Evolutionary conservation across 192 early-diverging fungal genomes (phyloP).

Genomic region (Backusella tuberculispora): DNA sequence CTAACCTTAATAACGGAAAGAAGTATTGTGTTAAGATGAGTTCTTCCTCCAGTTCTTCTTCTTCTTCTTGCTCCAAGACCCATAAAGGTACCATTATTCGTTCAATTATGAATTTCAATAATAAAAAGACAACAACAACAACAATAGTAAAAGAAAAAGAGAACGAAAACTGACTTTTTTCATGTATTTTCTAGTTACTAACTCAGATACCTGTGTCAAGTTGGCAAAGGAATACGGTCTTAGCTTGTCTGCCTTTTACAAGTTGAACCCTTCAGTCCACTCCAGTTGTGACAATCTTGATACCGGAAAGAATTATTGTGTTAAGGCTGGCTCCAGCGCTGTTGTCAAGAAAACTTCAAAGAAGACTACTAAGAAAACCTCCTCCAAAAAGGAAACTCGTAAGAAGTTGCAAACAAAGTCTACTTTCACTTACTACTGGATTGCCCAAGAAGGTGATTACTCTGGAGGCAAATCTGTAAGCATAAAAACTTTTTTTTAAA

Average conservation of each 20-base stretch:
- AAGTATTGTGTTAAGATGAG: slow-evolving; percentile 35
- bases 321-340: neutral
- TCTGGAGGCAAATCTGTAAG: slow-evolving; percentile 16
- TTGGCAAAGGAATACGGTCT: slow-evolving; percentile 1
- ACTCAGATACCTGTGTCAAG: slow-evolving; percentile 8
- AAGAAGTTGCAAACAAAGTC: slow-evolving; percentile 32
- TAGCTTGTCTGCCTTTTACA: slow-evolving; percentile 6
- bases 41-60: neutral
- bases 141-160: slow-evolving; percentile 16
- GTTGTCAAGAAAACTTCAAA: slow-evolving; percentile 1
- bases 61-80: neutral
- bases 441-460: slow-evolving; percentile 40
- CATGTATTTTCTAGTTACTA: neutral
- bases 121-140: neutral
- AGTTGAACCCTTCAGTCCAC: slow-evolving; percentile 5
- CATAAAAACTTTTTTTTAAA: neutral
- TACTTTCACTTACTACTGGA: slow-evolving; percentile 49
- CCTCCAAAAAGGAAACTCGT: slow-evolving; percentile 1
- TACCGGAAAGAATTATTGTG: slow-evolving; percentile 13
- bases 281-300: slow-evolving; percentile 23
- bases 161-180: neutral
- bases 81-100: neutral
- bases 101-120: neutral
- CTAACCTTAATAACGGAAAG: slow-evolving; percentile 34
- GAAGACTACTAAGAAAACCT: neutral